Evolutionary conservation across 345 rosid species (phyloP).

Genomic region (Murraya koenigii): DNA sequence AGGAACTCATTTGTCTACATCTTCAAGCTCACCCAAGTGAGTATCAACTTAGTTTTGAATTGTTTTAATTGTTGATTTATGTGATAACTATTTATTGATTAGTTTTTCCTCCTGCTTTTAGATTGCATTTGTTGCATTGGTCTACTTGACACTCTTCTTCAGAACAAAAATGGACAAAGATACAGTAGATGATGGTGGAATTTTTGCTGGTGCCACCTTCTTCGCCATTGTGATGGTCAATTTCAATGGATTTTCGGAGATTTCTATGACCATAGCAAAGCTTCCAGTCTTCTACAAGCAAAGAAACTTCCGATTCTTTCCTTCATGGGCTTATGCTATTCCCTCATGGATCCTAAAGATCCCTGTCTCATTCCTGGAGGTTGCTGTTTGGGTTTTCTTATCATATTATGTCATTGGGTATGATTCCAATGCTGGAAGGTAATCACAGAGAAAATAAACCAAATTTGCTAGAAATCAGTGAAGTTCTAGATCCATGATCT

Average conservation of each 20-base stretch:
- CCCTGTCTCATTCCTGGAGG: slow-evolving; percentile 67
- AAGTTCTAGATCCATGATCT: neutral
- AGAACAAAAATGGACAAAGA: slow-evolving; percentile 56
- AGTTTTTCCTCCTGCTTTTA: slow-evolving; percentile 10
- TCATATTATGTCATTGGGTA: slow-evolving; percentile 73
- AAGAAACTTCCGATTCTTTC: slow-evolving; percentile 69
- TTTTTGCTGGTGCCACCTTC: slow-evolving; percentile 66
- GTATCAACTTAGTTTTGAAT: slow-evolving; percentile 1
- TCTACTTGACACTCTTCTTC: slow-evolving; percentile 55
- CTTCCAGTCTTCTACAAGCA: slow-evolving; percentile 91
- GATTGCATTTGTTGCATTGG: slow-evolving; percentile 41
- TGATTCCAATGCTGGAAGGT: slow-evolving; percentile 76
- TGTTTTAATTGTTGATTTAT: neutral
- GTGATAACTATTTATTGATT: slow-evolving; percentile 4
- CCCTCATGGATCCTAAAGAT: slow-evolving; percentile 83
- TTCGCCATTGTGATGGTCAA: slow-evolving; percentile 42
- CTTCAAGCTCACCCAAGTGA: slow-evolving; percentile 52
- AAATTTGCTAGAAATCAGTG: too few species aligned
- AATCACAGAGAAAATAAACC: neutral
- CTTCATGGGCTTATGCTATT: slow-evolving; percentile 75
- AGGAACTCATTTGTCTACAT: slow-evolving; percentile 51
- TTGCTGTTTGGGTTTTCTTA: slow-evolving; percentile 52
- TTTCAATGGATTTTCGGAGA: slow-evolving; percentile 74
- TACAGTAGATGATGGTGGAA: slow-evolving; percentile 40
- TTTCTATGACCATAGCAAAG: slow-evolving; percentile 71